Conservation (phyloP, 2,329 filamentous ascomycete species). For the Xylaria sp. region DNA sequence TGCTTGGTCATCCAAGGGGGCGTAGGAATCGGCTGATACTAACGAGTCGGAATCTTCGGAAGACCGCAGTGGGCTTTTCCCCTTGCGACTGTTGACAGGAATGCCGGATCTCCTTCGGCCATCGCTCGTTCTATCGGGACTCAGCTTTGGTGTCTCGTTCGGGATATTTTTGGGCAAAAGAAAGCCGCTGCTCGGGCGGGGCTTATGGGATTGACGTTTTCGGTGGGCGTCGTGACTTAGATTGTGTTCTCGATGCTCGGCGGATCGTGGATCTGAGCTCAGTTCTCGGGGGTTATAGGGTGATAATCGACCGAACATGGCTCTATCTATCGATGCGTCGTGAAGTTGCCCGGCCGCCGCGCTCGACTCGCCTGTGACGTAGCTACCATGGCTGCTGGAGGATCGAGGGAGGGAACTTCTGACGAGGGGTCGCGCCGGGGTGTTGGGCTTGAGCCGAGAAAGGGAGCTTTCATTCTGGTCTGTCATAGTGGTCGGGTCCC, state of each 20-base stretch:
- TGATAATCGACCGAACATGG: conserved; percentile 37
- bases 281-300: conserved; percentile 32
- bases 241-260: conserved; percentile 35
- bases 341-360: conserved; percentile 47
- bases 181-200: conserved; percentile 61
- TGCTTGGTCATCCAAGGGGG: conserved; percentile 35
- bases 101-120: conserved; percentile 47
- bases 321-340: conserved; percentile 34
- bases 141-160: conserved; percentile 40
- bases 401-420: conserved; percentile 47
- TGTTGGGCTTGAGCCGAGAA: conserved; percentile 37
- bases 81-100: conserved; percentile 45
- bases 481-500: conserved; percentile 45
- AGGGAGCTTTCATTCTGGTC: conserved; percentile 46
- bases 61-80: conserved; percentile 39
- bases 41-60: conserved; percentile 32
- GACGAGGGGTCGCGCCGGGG: conserved; percentile 31
- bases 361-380: conserved; percentile 59
- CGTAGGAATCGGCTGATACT: conserved; percentile 21
- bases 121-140: conserved; percentile 43
- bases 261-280: conserved; percentile 33
- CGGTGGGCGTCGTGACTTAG: conserved; percentile 39
- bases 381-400: conserved; percentile 50
- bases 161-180: conserved; percentile 58
- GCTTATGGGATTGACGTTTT: conserved; percentile 52